phyloP scores from a whole-genome alignment of 768 basidiomycete species.

The Amylocystis lapponica region DNA sequence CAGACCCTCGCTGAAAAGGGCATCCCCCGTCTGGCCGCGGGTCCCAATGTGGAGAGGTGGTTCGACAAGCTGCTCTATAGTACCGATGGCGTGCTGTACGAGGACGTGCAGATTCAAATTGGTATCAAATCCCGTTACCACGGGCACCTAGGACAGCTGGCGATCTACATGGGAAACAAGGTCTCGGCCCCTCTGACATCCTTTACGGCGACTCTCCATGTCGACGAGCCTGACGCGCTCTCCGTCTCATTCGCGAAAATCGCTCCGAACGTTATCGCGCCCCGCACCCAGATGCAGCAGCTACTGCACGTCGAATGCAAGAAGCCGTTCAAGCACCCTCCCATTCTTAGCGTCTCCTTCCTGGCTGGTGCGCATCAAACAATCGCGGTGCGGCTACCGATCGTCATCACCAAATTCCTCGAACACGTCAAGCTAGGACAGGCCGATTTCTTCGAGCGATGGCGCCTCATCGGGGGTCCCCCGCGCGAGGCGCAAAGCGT shows the following conservation, averaged over 20 bases:
- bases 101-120: constrained; percentile 92
- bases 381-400: constrained; percentile 76
- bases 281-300: constrained; percentile 88
- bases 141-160: constrained; percentile 88
- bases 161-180: constrained; percentile 96
- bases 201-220: constrained; percentile 79
- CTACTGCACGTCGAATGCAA: constrained; percentile 94
- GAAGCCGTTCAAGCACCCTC: constrained; percentile 69
- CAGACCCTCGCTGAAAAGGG: constrained; percentile 31
- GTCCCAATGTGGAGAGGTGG: constrained; percentile 83
- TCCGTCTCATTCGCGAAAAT: constrained; percentile 87
- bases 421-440: constrained; percentile 84
- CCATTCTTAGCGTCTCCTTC: constrained; percentile 84
- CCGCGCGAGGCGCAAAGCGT: constrained; percentile 88
- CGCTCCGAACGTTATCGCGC: constrained; percentile 72
- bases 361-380: constrained; percentile 89
- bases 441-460: constrained; percentile 93
- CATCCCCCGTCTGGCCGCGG: constrained; percentile 53
- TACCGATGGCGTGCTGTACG: constrained; percentile 87
- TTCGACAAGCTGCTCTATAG: constrained; percentile 76
- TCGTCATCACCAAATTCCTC: constrained; percentile 87
- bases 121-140: constrained; percentile 97
- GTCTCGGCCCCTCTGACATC: constrained; percentile 82
- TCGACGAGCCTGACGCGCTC: constrained; percentile 69
- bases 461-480: constrained; percentile 95